Evolutionary conservation across 345 rosid species (phyloP).

Genomic region (Isatis tinctoria): DNA sequence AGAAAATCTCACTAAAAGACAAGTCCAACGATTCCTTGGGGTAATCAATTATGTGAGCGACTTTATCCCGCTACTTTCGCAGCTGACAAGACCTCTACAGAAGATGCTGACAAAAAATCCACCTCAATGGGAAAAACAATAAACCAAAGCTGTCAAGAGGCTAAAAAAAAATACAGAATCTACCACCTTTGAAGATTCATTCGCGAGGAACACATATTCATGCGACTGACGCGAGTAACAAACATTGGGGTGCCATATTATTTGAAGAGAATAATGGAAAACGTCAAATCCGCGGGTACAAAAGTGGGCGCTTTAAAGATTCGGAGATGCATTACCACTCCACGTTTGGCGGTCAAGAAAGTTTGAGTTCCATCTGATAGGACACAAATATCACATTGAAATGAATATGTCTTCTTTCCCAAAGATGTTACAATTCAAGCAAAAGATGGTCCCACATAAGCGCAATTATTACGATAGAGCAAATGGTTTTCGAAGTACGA

Average conservation of each 20-base stretch:
- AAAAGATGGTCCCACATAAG: not conserved
- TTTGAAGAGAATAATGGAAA: too few relatives aligned
- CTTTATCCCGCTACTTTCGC: not conserved
- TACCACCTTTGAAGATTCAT: too few relatives aligned
- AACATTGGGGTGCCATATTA: too few relatives aligned
- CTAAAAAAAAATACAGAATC: too few relatives aligned
- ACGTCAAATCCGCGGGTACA: not conserved
- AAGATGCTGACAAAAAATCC: too few relatives aligned
- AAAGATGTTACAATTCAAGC: not conserved
- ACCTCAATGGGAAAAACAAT: too few relatives aligned
- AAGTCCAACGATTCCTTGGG: not conserved
- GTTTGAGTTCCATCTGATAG: not conserved
- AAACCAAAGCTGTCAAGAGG: too few relatives aligned
- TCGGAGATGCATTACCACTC: not conserved
- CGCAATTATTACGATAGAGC: too few relatives aligned
- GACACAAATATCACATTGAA: not conserved
- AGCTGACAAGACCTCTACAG: too few relatives aligned
- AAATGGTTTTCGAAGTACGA: not conserved
- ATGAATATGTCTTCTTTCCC: not conserved
- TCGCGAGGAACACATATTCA: too few relatives aligned
- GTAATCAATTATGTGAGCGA: not conserved
- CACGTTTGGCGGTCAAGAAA: not conserved
- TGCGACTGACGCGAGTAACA: too few relatives aligned
- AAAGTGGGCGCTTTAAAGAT: not conserved
- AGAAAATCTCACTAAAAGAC: not conserved